Conservation (phyloP, 75 land plant species). For the Chamaecyparis obtusa region DNA sequence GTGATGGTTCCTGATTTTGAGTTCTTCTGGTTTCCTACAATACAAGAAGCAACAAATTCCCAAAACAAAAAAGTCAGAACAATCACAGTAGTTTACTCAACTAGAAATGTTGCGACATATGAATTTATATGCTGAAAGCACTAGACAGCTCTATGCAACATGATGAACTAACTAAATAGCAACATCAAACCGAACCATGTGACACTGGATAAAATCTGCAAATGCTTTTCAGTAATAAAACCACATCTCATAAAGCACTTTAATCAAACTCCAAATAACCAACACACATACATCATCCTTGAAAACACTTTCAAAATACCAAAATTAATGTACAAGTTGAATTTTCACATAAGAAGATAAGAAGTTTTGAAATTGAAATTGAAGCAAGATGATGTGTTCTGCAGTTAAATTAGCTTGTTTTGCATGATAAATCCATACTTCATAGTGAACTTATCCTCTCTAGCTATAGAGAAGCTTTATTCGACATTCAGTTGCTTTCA, state of each 20-base stretch:
- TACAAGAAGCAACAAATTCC: constrained; percentile 12
- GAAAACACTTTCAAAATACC: neutral
- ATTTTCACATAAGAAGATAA: neutral
- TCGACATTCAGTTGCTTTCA: neutral
- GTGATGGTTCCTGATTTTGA: constrained; percentile 54
- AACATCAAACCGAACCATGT: constrained; percentile 2
- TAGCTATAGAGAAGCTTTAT: neutral
- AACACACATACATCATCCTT: neutral
- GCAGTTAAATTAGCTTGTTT: neutral
- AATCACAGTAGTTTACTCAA: neutral
- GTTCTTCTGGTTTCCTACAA: constrained; percentile 42
- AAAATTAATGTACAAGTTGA: neutral
- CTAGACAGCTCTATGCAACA: neutral
- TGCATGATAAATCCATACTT: neutral
- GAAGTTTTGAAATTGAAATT: no score
- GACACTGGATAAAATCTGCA: neutral
- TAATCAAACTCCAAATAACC: neutral
- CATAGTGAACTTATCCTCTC: neutral
- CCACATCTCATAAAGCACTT: neutral
- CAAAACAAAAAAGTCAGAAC: constrained; percentile 5
- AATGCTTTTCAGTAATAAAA: neutral
- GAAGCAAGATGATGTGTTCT: neutral
- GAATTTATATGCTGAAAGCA: neutral
- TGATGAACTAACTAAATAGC: neutral
- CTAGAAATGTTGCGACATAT: neutral